Conservation (phyloP, 148 eudicot species). For the Beta vulgaris region DNA sequence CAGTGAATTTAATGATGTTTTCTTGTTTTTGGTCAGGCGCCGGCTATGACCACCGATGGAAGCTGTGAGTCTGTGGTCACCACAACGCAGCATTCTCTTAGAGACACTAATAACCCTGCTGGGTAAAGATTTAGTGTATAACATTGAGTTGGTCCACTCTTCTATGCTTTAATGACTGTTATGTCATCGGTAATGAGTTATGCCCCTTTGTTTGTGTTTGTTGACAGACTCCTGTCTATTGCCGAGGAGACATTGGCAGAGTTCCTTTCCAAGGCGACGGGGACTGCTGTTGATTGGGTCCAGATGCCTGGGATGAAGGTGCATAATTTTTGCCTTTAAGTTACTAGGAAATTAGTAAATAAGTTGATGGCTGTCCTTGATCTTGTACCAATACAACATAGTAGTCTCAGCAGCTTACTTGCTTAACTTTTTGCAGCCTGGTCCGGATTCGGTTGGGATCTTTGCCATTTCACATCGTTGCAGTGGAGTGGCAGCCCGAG, state of each 20-base stretch:
- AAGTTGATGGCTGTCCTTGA: not conserved
- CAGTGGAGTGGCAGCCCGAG: conserved; percentile 97
- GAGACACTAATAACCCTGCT: conserved; percentile 83
- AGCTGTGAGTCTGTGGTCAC: conserved; percentile 75
- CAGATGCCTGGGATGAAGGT: conserved; percentile 99
- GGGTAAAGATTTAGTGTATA: conserved; percentile 40
- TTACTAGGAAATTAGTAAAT: not conserved
- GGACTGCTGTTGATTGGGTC: conserved; percentile 99
- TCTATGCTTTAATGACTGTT: not conserved
- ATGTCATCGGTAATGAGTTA: conserved; percentile 8
- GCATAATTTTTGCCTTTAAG: not conserved
- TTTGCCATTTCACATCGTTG: conserved; percentile 89
- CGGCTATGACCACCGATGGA: conserved; percentile 56
- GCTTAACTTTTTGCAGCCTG: conserved; percentile 65
- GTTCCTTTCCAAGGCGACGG: conserved; percentile 99
- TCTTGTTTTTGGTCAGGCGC: conserved; percentile 58
- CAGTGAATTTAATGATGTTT: not conserved
- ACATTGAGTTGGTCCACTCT: conserved; percentile 9
- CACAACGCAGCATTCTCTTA: conserved; percentile 59
- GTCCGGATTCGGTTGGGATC: conserved; percentile 99
- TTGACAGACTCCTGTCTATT: conserved; percentile 79
- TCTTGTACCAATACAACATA: not conserved
- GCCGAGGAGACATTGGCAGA: conserved; percentile 98
- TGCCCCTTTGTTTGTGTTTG: conserved; percentile 9
- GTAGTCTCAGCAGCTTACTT: conserved; percentile 12